A percentile compares a stretch with the other conserved stretches of the same genome.
These are phyloP conservation scores for Bocquillonia castaneifolia DNA, from an alignment of 441 rosid species.

Conservation along the genomic window DNA sequence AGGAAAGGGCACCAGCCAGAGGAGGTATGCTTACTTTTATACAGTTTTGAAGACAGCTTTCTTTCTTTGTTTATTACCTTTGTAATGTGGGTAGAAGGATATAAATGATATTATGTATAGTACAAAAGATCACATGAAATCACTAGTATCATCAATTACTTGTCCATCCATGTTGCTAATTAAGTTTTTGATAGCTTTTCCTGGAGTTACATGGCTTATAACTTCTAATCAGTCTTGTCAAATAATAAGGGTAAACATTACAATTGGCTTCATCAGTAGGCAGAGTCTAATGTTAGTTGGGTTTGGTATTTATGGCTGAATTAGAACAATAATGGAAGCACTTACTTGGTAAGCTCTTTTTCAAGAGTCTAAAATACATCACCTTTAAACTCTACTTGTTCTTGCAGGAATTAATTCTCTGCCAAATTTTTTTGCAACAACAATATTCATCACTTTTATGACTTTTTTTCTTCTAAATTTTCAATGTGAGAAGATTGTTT, in stretches of 20 bases:
- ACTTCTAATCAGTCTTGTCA: background rate
- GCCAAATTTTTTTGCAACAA: background rate
- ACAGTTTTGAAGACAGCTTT: constrained; percentile 1
- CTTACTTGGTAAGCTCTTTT: background rate
- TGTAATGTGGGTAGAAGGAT: background rate
- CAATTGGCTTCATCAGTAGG: background rate
- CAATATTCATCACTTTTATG: background rate
- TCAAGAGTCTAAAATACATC: constrained; percentile 1
- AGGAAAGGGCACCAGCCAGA: constrained; percentile 70
- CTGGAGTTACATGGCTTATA: background rate
- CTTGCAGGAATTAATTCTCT: background rate
- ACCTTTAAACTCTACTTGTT: background rate
- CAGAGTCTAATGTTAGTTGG: too few relatives aligned
- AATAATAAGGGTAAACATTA: background rate
- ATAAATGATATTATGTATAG: background rate
- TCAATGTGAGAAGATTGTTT: background rate
- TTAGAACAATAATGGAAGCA: constrained; percentile 1
- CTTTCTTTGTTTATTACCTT: constrained; percentile 8
- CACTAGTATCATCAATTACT: background rate
- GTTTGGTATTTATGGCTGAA: background rate
- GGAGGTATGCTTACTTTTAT: constrained; percentile 49
- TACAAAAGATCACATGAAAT: background rate
- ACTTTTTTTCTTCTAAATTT: background rate
- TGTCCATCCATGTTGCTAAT: background rate
- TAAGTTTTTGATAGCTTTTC: background rate